Percentiles rank a stretch among this genome's conserved stretches.
Conservation (phyloP, 2,329 filamentous ascomycete genomes). For the Ceratocystis variospora region DNA sequence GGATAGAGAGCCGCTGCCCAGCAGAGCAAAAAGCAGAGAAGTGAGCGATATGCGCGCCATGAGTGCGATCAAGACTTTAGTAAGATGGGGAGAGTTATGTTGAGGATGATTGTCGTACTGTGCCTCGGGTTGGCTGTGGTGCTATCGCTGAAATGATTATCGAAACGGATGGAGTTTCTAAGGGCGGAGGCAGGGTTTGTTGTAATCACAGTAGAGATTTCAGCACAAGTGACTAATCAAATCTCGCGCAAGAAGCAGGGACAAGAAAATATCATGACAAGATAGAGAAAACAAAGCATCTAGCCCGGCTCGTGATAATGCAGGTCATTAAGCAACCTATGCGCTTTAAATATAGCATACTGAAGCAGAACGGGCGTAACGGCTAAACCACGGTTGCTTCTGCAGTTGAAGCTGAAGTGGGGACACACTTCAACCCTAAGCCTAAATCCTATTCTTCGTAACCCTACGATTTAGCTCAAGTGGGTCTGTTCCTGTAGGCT, state of each 20-base stretch:
- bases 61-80: background rate
- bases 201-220: background rate
- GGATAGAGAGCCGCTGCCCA: slow-evolving; percentile 24
- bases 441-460: background rate
- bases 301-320: background rate
- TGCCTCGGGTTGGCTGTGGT: background rate
- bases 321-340: background rate
- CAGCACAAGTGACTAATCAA: background rate
- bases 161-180: background rate
- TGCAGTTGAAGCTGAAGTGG: too few species aligned
- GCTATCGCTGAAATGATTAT: background rate
- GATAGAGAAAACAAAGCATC: background rate
- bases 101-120: background rate
- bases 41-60: slow-evolving; percentile 12
- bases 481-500: background rate
- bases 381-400: background rate
- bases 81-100: background rate
- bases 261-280: background rate
- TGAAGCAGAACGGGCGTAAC: background rate
- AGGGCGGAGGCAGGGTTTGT: background rate
- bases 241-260: background rate
- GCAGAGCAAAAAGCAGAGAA: slow-evolving; percentile 18
- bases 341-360: background rate
- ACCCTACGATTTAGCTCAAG: background rate
- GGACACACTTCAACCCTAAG: background rate